Evolutionary conservation across 148 eudicot species (phyloP).

Genomic region (Fagopyrum esculentum): DNA sequence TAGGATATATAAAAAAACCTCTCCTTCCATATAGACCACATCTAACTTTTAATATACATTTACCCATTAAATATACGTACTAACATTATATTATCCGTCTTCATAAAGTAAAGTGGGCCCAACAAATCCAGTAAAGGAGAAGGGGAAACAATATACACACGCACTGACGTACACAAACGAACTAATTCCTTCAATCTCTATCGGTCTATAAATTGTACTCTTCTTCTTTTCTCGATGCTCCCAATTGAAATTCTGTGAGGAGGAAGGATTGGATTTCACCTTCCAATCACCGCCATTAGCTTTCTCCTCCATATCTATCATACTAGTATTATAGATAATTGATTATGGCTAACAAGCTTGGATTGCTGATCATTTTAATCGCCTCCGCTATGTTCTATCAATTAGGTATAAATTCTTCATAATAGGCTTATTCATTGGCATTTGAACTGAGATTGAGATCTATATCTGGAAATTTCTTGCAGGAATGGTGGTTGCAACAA

Average conservation of each 20-base stretch:
- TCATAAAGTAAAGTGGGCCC: neutral
- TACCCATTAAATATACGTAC: no score
- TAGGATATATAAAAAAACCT: neutral
- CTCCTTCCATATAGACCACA: neutral
- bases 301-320: neutral
- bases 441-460: neutral
- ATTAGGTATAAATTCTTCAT: neutral
- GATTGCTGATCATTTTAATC: neutral
- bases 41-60: no score
- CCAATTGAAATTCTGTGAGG: neutral
- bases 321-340: neutral
- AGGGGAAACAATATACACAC: neutral
- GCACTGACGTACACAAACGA: neutral
- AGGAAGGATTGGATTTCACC: constrained; percentile 4
- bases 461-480: neutral
- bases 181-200: neutral
- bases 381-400: neutral
- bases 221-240: neutral
- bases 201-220: neutral
- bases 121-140: neutral
- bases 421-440: neutral
- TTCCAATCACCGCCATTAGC: neutral
- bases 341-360: neutral
- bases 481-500: constrained; percentile 18
- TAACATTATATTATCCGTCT: neutral